These are phyloP conservation scores for Monosporascus sp. DNA, from an alignment of 2,329 filamentous ascomycete species.

Conservation along the genomic window DNA sequence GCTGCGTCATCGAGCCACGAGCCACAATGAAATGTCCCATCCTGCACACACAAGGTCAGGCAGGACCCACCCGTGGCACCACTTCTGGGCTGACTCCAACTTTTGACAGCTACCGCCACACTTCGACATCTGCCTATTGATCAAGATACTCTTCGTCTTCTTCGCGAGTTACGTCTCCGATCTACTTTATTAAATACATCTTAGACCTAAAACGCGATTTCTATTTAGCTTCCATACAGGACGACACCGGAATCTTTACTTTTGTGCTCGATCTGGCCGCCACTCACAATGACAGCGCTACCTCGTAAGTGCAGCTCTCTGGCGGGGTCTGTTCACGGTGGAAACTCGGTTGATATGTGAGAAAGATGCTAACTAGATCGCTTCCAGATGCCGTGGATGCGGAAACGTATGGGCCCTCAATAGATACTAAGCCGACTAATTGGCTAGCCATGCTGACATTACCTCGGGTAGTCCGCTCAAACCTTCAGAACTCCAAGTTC, in stretches of 20 bases:
- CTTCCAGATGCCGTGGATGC: conserved; percentile 87
- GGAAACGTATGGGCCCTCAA: conserved; percentile 63
- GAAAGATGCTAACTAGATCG: neutral
- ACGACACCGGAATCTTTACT: neutral
- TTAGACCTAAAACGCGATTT: neutral
- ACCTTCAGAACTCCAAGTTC: conserved; percentile 83
- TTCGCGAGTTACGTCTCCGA: neutral
- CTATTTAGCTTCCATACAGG: neutral
- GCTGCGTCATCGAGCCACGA: conserved; percentile 16
- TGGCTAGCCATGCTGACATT: conserved; percentile 7
- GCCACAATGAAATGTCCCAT: neutral
- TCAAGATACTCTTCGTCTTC: neutral
- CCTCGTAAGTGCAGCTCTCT: conserved; percentile 20
- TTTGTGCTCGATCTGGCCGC: no score
- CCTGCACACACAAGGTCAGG: no score
- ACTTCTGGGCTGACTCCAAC: neutral
- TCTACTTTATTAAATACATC: neutral
- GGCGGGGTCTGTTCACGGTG: neutral
- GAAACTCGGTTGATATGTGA: neutral
- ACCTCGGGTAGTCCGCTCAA: conserved; percentile 66
- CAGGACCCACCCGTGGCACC: neutral
- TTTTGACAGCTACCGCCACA: conserved; percentile 13
- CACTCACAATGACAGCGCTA: conserved; percentile 23
- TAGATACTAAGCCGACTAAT: neutral
- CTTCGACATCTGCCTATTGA: neutral